Evolutionary conservation across 441 rosid species (phyloP), one percentile per base, ranked within the genome.

Genomic region (Bocquillonia castaneifolia): DNA sequence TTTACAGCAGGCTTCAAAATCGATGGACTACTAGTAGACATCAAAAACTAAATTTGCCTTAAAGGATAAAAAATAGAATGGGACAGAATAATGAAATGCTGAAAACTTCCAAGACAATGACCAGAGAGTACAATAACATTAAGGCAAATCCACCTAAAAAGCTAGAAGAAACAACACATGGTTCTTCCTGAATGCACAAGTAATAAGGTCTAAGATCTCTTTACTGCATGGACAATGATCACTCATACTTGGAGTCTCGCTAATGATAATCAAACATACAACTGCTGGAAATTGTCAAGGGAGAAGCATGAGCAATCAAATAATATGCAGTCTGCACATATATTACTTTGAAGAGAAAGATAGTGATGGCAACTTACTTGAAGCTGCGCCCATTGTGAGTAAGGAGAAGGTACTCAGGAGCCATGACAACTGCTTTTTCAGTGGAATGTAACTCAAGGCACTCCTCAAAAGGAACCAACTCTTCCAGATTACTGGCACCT

Each of bases 381-480:
- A 95, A 92, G 87, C 83, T 88, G 29, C 98, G 93, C 59, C 98
- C 98, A 10, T 95, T 95, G 73, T 91, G 78, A 60, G 97, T 85
- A 70, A 95, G 96, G 74, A 90, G 93, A 76, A 92, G 87, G 80
- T 84, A 90, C 59, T 91, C 96, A 45, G 99, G 97, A 79, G 86
- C 82, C 79, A 80, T 85, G 70, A 91, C 91, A 74, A 91, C 84
- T 55, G 82, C 73, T 74, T 84, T 84, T 20, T 82, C 87, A 60
- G 88, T 86, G 68, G 98, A 91, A 60, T 76, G 86, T 74, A 95
- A 77, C 82, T 89, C 87, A 73, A 95, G 76, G 73, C 91, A 91
- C 76, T 95, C 98, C 87, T 91, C 97, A 70, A 92, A 92, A 36
- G 97, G 98, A 71, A 89, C 97, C 82, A 95, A 74, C 66, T 95